Evolutionary conservation across 441 rosid species (phyloP), one percentile per base, ranked within the genome.

Genomic region (Cnidoscolus chayamansa): DNA sequence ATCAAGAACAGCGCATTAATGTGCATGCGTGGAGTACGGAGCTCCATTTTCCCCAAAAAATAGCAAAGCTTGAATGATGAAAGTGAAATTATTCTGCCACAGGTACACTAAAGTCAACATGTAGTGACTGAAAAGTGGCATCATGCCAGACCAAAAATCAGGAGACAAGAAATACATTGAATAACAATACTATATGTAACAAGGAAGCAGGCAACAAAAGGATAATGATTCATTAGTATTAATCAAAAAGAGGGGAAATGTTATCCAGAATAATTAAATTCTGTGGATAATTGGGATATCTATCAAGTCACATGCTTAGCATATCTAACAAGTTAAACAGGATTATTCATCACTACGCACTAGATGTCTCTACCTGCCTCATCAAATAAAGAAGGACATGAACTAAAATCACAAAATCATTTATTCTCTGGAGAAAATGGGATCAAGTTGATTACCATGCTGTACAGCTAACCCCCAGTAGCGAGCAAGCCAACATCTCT

Each of bases 401-500:
- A 12, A 37, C 19, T 15, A 13, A 13, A 58, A 59, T 35, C 13
- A 12, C 57, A 20, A 35, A 64, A 68, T 7, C 7, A 59, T 61
- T 76, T 74, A 56, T 67, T 69, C 60, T 51, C 49, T 45, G 59
- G 49, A 56, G 25, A 25, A 47, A 15, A 62, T 50, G 71, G 69
- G 59, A 66, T 71, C 20, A 77, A 65, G 71, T 66, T 62, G 20
- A 74, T 80, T 88, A 96, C 98, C 98, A 81, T 90, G 92, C 59
- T 87, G 83, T 40, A 88, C 94, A 74, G 97, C 97, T 72, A 96
- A 86, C 67, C 92, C 91, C 98, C 99, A 96, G 77, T 90, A 89
- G 65, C 97, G 93, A 63, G 98, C 94, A 79, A 96, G 99, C 99
- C 99, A 96, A 70, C 99, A 96, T 82, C 98, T 90, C 95, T 91